A percentile compares a stretch with the other conserved stretches of the same genome.
Conservation (phyloP, 305 asterid genomes). For the Fraxinus latifolia region DNA sequence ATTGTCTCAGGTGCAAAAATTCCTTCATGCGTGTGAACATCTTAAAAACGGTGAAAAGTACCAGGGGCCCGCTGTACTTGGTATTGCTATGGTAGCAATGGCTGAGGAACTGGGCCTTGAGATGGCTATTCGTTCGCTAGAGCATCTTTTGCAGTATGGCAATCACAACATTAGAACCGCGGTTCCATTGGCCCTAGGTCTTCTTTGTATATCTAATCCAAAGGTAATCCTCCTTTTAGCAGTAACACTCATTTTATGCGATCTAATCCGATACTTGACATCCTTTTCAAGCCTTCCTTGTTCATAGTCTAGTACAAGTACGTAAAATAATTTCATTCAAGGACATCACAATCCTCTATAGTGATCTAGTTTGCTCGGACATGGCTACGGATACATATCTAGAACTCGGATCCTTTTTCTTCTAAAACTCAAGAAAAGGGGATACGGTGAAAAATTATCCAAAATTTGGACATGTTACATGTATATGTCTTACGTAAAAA, state of each 20-base stretch:
- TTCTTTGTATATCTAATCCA: conserved; percentile 91
- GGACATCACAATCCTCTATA: neutral
- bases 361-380: neutral
- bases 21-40: conserved; percentile 87
- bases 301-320: neutral
- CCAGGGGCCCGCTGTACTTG: conserved; percentile 96
- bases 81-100: conserved; percentile 98
- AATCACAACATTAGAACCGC: conserved; percentile 86
- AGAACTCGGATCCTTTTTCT: neutral
- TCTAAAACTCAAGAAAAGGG: neutral
- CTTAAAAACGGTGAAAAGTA: conserved; percentile 78
- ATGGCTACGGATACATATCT: neutral
- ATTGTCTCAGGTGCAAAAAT: conserved; percentile 75
- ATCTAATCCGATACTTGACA: neutral
- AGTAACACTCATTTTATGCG: neutral
- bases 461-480: neutral
- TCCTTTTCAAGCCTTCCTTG: neutral
- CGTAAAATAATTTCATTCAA: neutral
- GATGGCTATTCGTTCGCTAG: conserved; percentile 94
- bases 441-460: neutral
- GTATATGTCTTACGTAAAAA: neutral
- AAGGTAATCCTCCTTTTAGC: conserved; percentile 43
- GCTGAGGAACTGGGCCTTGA: conserved; percentile 91
- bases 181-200: conserved; percentile 91
- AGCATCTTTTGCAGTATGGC: conserved; percentile 86